These are phyloP conservation scores for Sporothrix phasma DNA, from an alignment of 2,329 filamentous ascomycete genomes.

Conservation along the genomic window DNA sequence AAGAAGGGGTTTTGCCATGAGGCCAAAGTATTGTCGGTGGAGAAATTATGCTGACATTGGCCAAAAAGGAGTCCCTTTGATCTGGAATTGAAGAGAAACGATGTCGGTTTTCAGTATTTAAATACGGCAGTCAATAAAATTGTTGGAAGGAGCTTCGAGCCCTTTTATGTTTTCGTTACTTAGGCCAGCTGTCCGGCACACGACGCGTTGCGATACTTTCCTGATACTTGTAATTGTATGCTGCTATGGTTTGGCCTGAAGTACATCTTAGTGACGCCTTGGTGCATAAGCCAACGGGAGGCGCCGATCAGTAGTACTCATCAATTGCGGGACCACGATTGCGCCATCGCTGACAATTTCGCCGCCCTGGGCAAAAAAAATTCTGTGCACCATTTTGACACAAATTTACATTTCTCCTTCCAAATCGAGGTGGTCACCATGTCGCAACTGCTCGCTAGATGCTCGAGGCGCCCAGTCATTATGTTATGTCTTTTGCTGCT, in stretches of 20 bases:
- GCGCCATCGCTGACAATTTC: slow-evolving; percentile 6
- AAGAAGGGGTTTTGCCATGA: not conserved
- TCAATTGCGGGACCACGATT: not conserved
- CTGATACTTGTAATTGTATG: not conserved
- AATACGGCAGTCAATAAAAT: not conserved
- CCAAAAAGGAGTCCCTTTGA: not conserved
- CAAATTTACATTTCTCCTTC: not conserved
- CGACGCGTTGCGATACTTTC: not conserved
- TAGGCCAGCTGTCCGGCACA: not conserved
- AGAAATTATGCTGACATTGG: not conserved
- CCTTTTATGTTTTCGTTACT: no score
- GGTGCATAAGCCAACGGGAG: not conserved
- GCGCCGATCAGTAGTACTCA: not conserved
- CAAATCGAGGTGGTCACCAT: not conserved
- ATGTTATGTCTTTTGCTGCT: not conserved
- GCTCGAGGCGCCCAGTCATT: not conserved
- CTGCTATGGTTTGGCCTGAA: not conserved
- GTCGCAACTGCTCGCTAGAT: not conserved
- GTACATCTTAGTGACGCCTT: not conserved
- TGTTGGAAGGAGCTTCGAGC: not conserved
- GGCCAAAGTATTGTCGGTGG: not conserved
- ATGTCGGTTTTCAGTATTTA: not conserved
- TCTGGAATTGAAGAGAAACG: no score
- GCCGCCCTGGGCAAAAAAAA: not conserved
- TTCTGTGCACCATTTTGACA: slow-evolving; percentile 1